A percentile compares a stretch with the other conserved stretches of the same genome.
phyloP scores from a whole-genome alignment of 805 yeast genomes.

The Starmerella vaccinii region DNA sequence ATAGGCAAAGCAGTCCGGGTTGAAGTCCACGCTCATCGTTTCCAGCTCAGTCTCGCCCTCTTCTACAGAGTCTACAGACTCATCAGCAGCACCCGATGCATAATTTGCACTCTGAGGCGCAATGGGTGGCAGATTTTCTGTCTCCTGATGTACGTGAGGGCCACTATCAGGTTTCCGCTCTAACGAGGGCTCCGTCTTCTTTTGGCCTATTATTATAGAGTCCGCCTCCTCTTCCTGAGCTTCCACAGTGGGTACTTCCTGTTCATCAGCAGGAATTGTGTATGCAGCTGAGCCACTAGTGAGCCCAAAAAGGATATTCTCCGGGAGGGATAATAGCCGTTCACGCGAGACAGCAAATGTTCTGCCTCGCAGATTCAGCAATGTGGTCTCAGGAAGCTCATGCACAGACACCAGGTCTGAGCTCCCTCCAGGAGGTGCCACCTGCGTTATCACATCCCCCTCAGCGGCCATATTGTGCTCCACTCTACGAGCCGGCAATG shows the following conservation, averaged over 20 bases:
- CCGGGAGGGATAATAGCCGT: conserved; percentile 86
- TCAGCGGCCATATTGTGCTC: conserved; percentile 1
- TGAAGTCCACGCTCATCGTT: conserved; percentile 53
- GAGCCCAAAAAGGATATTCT: conserved; percentile 71
- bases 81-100: conserved; percentile 2
- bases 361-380: conserved; percentile 65
- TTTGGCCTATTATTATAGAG: not conserved
- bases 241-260: conserved; percentile 28
- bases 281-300: conserved; percentile 7
- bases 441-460: conserved; percentile 25
- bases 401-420: conserved; percentile 10
- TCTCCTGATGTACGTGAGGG: conserved; percentile 10
- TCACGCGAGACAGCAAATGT: conserved; percentile 72
- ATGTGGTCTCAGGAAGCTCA: conserved; percentile 33
- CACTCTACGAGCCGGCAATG: not conserved
- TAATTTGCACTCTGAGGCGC: conserved; percentile 3
- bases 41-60: conserved; percentile 11
- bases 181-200: not conserved
- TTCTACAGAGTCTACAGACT: not conserved
- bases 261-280: conserved; percentile 50
- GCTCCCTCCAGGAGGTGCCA: conserved; percentile 9
- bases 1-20: conserved; percentile 77
- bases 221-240: conserved; percentile 13
- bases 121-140: conserved; percentile 6
- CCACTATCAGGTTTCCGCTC: not conserved